phyloP scores from a whole-genome alignment of 371 early-diverging fungal genomes.

The Fennellomyces sp. region DNA sequence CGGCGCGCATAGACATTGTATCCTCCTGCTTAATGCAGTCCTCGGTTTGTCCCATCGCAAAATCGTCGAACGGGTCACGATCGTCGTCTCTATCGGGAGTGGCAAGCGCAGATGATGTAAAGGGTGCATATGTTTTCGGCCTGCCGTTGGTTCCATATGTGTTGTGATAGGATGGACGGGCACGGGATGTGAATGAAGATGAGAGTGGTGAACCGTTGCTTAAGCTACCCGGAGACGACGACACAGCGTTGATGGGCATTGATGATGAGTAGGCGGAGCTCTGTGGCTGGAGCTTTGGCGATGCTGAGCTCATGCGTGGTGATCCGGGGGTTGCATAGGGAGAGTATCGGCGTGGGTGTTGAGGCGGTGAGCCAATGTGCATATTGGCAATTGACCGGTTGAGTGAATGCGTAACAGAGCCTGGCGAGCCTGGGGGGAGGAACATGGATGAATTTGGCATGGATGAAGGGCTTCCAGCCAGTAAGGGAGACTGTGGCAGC shows the following conservation, averaged over 20 bases:
- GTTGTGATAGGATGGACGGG: neutral
- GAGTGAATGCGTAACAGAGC: conserved; percentile 16
- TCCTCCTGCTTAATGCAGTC: neutral
- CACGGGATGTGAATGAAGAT: conserved; percentile 16
- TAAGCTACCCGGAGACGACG: conserved; percentile 17
- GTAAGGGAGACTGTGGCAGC: conserved; percentile 18
- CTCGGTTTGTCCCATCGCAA: neutral
- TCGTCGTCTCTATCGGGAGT: conserved; percentile 40
- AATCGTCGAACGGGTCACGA: conserved; percentile 29
- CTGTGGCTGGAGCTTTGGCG: conserved; percentile 17
- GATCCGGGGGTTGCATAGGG: conserved; percentile 29
- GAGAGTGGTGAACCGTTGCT: conserved; percentile 7
- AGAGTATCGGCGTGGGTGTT: conserved; percentile 26
- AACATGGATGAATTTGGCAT: conserved; percentile 16
- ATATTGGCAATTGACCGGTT: conserved; percentile 33
- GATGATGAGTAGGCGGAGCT: conserved; percentile 19
- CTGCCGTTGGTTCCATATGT: conserved; percentile 5
- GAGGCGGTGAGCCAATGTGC: conserved; percentile 33
- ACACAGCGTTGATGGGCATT: conserved; percentile 14
- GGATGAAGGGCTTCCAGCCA: conserved; percentile 13
- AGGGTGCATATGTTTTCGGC: conserved; percentile 30
- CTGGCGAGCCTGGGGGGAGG: conserved; percentile 13
- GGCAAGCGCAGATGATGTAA: conserved; percentile 32
- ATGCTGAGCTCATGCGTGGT: conserved; percentile 28
- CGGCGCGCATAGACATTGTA: conserved; percentile 10